phyloP scores from a whole-genome alignment of 1,284 basidiomycete genomes.

The Volvariella volvacea region DNA sequence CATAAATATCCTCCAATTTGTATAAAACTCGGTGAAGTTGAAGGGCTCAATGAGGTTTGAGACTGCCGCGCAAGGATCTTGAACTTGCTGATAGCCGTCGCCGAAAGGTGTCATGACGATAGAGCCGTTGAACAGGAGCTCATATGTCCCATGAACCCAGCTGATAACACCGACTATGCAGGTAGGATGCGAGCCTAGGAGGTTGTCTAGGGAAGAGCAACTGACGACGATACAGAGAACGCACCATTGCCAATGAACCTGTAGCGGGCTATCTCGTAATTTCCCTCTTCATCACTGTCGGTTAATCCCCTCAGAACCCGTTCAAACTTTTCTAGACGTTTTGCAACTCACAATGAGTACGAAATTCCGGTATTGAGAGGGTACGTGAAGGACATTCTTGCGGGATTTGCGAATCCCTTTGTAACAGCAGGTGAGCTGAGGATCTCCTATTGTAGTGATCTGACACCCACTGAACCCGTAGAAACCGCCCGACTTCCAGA shows the following conservation, averaged over 20 bases:
- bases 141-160: conserved; percentile 82
- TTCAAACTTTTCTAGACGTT: too few relatives aligned
- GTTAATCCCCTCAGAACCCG: background rate
- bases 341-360: conserved; percentile 88
- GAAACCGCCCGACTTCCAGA: conserved; percentile 69
- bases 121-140: conserved; percentile 66
- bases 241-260: conserved; percentile 78
- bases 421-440: background rate
- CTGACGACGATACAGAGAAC: conserved; percentile 2
- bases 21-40: conserved; percentile 59
- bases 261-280: conserved; percentile 85
- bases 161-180: conserved; percentile 82
- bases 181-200: conserved; percentile 58
- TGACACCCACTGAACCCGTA: conserved; percentile 74
- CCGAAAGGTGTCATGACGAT: conserved; percentile 64
- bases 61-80: conserved; percentile 81
- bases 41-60: conserved; percentile 83
- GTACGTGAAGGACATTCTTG: conserved; percentile 74
- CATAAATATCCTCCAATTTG: conserved; percentile 50
- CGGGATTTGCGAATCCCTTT: conserved; percentile 80
- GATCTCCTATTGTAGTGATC: conserved; percentile 1
- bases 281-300: conserved; percentile 60
- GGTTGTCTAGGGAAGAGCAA: background rate
- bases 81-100: conserved; percentile 88
- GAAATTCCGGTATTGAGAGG: conserved; percentile 80